Evolutionary conservation across 2,329 filamentous ascomycete species (phyloP).

Genomic region (Mycosphaerella sp.): DNA sequence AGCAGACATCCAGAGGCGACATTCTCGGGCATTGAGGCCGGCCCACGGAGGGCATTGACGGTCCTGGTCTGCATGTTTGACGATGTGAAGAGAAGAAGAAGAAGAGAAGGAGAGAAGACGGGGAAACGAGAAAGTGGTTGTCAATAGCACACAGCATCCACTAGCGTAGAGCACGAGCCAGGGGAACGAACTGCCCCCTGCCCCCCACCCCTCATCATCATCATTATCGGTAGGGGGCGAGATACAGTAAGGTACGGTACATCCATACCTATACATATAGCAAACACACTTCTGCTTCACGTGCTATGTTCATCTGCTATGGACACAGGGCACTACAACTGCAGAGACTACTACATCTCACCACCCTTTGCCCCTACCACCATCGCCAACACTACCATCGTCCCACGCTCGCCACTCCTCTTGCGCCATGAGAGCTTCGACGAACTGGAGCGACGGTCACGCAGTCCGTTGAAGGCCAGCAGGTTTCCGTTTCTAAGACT

Average conservation of each 20-base stretch:
- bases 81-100: conserved; percentile 14
- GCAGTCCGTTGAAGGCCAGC: conserved; percentile 29
- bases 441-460: conserved; percentile 31
- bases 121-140: not conserved
- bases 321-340: conserved; percentile 35
- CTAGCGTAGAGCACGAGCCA: not conserved
- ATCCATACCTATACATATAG: not conserved
- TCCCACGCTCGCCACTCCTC: conserved; percentile 9
- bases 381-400: conserved; percentile 16
- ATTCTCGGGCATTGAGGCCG: conserved; percentile 13
- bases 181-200: not conserved
- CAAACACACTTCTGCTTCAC: not conserved
- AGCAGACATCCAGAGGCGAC: conserved; percentile 20
- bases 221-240: no score
- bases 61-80: conserved; percentile 17
- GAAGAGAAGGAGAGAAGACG: conserved; percentile 6
- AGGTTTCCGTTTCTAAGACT: conserved; percentile 35
- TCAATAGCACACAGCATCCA: not conserved
- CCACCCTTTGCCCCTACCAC: conserved; percentile 28
- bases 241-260: no score
- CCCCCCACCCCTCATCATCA: not conserved
- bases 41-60: conserved; percentile 17
- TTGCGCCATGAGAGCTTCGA: conserved; percentile 30
- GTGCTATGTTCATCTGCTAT: conserved; percentile 18
- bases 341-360: conserved; percentile 33